Conservation (phyloP, 2,329 filamentous ascomycete genomes). For the Ceratocystis destructans region DNA sequence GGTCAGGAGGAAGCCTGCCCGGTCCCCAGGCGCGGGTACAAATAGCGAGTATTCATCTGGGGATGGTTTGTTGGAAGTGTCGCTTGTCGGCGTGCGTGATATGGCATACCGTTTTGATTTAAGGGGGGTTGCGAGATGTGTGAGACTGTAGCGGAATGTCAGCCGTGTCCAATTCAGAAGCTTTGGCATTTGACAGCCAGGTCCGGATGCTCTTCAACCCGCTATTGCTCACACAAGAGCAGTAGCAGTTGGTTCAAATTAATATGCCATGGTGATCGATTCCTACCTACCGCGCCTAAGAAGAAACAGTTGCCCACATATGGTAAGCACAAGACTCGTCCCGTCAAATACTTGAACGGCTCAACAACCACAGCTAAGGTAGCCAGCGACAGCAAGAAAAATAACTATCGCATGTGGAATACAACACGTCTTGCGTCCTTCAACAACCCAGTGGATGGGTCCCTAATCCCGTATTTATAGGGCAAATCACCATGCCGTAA, state of each 20-base stretch:
- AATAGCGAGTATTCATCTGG: constrained; percentile 38
- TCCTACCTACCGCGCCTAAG: neutral
- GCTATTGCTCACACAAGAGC: no score
- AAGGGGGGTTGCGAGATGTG: constrained; percentile 31
- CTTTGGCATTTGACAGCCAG: neutral
- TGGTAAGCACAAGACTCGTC: constrained; percentile 26
- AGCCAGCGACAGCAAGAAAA: neutral
- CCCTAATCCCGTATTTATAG: no score
- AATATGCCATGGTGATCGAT: no score
- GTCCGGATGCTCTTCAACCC: neutral
- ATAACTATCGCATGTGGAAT: neutral
- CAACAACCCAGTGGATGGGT: no score
- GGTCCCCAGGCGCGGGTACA: constrained; percentile 30
- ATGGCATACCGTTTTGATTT: constrained; percentile 26
- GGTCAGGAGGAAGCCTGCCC: constrained; percentile 32
- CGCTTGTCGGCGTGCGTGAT: constrained; percentile 44
- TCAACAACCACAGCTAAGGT: neutral
- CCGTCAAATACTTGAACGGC: constrained; percentile 33
- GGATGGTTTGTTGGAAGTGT: constrained; percentile 34
- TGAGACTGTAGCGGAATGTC: constrained; percentile 29
- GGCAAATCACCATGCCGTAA: no score
- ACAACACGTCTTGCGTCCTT: neutral
- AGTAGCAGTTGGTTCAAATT: no score
- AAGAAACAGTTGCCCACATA: no score
- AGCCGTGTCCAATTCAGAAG: neutral